Evolutionary conservation across 345 rosid species (phyloP), one percentile per base, ranked within the genome.

Genomic region (Noccaea bulbosa): DNA sequence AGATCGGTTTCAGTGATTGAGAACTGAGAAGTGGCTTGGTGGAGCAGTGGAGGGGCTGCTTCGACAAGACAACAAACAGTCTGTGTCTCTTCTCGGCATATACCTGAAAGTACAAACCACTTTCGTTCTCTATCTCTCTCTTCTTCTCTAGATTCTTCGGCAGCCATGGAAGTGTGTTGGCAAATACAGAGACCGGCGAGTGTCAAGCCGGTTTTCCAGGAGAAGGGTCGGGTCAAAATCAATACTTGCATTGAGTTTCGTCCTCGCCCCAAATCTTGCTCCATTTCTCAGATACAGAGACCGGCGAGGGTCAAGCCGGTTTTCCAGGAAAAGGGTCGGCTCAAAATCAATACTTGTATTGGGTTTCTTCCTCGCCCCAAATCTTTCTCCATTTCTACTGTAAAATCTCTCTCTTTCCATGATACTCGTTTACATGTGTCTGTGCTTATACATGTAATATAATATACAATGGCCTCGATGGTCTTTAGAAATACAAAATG

Each of bases 121-220:
- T 73, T 43, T 52, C 32, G 24, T 2, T 30, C 33, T 65, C 52
- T 47, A 11, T 72, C 47, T 67, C 9, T 54, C 20, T 30, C 51
- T 34, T 12, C 24, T 51, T 34, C 33, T 44, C 9, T 44, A 71
- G 55, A 17, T 49, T 63, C 14, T 2, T 8, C 14, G 62, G 62
- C 16, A 62, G 80, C 74, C 72, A 93, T 90, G 94, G 97, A 88
- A 69, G 78, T 82, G 73, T 79, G 77, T 65, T 83, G 85, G 80
- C 89, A 81, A 62, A 75, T 80, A 14, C 94, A 81, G 75, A 70
- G 84, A 34, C 82, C 91, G 7, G 20, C 76, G 76, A 77, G 81
- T 75, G 30, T 27, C 30, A 27, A 27, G 30, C 67, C 70, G 33
- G 56, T 72, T 32, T 74, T 80, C 40, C 65, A 46, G 5, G 77